phyloP scores from a whole-genome alignment of 345 rosid species.

The Schrenkiella parvula region DNA sequence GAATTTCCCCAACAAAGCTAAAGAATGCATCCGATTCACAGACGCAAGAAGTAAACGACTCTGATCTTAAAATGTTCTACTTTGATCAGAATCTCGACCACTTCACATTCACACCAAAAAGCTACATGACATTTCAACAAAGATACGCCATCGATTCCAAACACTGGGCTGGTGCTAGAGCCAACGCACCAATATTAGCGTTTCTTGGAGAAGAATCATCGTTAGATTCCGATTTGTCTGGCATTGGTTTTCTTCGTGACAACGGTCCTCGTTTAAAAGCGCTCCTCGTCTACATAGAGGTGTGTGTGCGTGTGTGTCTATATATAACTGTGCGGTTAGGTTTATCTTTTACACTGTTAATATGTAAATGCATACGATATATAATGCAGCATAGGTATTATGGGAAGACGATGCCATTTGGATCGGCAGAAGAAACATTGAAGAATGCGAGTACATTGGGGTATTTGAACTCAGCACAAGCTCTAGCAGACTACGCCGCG shows the following conservation, averaged over 20 bases:
- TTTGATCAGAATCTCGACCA: conserved; percentile 52
- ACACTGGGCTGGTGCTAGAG: conserved; percentile 47
- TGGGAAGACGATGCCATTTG: conserved; percentile 52
- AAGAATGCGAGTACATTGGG: conserved; percentile 44
- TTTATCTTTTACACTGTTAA: background rate
- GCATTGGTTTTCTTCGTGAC: conserved; percentile 33
- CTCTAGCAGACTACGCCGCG: conserved; percentile 57
- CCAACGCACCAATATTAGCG: conserved; percentile 44
- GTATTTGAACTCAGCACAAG: conserved; percentile 55
- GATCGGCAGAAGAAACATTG: conserved; percentile 42
- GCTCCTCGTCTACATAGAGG: conserved; percentile 46
- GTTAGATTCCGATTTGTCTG: conserved; percentile 24
- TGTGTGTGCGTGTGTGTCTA: background rate
- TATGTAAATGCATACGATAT: background rate
- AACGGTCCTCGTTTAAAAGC: conserved; percentile 37
- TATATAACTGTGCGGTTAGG: background rate
- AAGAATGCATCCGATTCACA: background rate
- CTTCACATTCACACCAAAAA: conserved; percentile 47
- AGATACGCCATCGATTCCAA: conserved; percentile 42
- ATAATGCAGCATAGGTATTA: conserved; percentile 48
- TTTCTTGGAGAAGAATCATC: conserved; percentile 47
- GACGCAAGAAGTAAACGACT: background rate
- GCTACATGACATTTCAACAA: conserved; percentile 50
- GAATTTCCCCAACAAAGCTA: background rate
- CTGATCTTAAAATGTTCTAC: conserved; percentile 30